These are phyloP conservation scores for Aureobasidium melanogenum DNA, from an alignment of 2,329 filamentous ascomycete genomes.

Conservation along the genomic window DNA sequence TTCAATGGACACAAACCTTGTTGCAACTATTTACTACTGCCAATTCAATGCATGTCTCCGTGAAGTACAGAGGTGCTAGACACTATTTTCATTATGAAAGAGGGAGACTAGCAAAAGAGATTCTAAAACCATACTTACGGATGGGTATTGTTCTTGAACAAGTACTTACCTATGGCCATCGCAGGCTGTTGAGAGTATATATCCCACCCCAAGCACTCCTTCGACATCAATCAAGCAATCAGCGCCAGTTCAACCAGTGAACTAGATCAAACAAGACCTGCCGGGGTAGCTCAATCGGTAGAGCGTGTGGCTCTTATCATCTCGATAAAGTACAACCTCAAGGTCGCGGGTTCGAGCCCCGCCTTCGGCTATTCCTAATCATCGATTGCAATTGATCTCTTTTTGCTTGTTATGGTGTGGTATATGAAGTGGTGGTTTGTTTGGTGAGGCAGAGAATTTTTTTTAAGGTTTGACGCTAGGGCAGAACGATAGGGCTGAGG, in stretches of 20 bases:
- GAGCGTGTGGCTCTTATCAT: constrained; percentile 38
- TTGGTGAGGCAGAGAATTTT: not conserved
- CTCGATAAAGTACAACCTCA: not conserved
- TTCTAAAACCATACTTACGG: too few relatives aligned
- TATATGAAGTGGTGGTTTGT: not conserved
- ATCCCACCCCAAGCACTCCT: not conserved
- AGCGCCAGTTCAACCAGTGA: constrained; percentile 1
- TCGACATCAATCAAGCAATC: constrained; percentile 2
- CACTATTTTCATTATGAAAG: too few relatives aligned
- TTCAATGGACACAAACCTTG: too few relatives aligned
- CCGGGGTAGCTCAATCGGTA: constrained; percentile 42
- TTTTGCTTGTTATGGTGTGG: not conserved
- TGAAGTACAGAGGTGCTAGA: too few relatives aligned
- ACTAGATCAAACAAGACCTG: constrained; percentile 14
- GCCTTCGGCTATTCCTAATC: constrained; percentile 9
- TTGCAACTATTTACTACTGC: too few relatives aligned
- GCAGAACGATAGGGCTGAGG: not conserved
- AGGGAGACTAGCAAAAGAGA: too few relatives aligned
- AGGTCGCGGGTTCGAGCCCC: constrained; percentile 11
- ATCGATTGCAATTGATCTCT: not conserved
- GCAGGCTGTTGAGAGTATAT: not conserved
- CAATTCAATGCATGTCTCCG: too few relatives aligned
- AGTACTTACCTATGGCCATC: too few relatives aligned
- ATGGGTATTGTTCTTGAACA: too few relatives aligned
- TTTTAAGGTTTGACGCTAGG: not conserved